These are phyloP conservation scores for Colletotrichum coccodes DNA, from an alignment of 2,329 filamentous ascomycete species.

Conservation along the genomic window DNA sequence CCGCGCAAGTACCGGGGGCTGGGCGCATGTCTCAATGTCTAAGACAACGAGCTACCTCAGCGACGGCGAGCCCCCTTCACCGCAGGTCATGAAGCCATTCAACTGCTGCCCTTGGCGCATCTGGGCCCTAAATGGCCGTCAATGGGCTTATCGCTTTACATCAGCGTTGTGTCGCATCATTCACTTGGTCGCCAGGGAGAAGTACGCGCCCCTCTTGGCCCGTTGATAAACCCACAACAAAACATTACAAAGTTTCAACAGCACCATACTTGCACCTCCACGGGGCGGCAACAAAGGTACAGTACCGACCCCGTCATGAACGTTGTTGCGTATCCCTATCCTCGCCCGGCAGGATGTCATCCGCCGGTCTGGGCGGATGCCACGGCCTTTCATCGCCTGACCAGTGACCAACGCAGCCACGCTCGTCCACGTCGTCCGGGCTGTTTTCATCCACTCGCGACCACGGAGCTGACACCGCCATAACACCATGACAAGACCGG, in stretches of 20 bases:
- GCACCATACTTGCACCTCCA: neutral
- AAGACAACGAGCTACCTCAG: slow-evolving; percentile 1
- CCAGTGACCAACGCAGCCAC: slow-evolving; percentile 28
- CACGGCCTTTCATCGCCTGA: slow-evolving; percentile 16
- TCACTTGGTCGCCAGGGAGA: neutral
- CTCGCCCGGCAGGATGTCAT: slow-evolving; percentile 27
- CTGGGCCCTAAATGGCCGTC: neutral
- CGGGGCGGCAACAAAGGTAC: neutral
- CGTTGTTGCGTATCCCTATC: neutral
- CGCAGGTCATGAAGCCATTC: slow-evolving; percentile 27
- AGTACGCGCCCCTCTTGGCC: neutral
- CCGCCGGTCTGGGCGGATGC: slow-evolving; percentile 16
- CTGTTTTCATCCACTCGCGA: slow-evolving; percentile 27
- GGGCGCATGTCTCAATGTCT: slow-evolving; percentile 28
- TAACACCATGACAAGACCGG: slow-evolving; percentile 13
- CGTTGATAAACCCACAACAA: slow-evolving; percentile 6
- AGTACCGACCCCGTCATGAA: neutral
- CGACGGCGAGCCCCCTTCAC: slow-evolving; percentile 19
- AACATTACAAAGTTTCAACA: neutral
- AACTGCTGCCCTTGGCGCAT: neutral
- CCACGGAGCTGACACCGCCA: slow-evolving; percentile 27
- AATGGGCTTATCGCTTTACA: slow-evolving; percentile 4
- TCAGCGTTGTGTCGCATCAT: neutral
- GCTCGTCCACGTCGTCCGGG: slow-evolving; percentile 25
- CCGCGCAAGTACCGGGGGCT: slow-evolving; percentile 13